Evolutionary conservation across 179 eudicot species (phyloP).

Genomic region (Gypsophila paniculata): DNA sequence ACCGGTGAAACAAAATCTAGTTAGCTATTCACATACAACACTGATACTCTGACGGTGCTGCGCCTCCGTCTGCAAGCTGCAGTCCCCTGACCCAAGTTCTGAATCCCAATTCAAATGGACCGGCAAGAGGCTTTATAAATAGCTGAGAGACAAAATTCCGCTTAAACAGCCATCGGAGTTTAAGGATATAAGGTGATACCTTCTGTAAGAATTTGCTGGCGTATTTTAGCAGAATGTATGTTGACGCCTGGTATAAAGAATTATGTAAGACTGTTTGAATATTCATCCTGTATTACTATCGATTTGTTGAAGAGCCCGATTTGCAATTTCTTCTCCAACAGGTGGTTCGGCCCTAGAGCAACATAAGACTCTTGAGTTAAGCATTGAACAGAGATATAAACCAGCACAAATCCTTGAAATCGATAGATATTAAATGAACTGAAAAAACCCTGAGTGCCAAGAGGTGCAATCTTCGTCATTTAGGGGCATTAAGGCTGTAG

Average conservation of each 20-base stretch:
- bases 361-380: constrained; percentile 5
- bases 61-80: constrained; percentile 13
- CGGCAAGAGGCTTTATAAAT: neutral
- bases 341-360: constrained; percentile 31
- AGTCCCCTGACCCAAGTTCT: constrained; percentile 10
- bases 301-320: constrained; percentile 24
- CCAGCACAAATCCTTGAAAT: neutral
- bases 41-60: constrained; percentile 12
- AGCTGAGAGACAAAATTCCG: neutral
- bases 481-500: neutral
- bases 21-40: constrained; percentile 35
- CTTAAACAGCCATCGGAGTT: neutral
- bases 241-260: constrained; percentile 14
- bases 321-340: constrained; percentile 50
- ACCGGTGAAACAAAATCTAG: constrained; percentile 27
- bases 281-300: constrained; percentile 11
- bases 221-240: constrained; percentile 8
- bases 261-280: constrained; percentile 5
- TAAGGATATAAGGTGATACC: constrained; percentile 11
- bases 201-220: constrained; percentile 20
- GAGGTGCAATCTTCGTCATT: neutral
- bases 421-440: neutral
- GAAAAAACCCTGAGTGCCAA: neutral
- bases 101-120: neutral
- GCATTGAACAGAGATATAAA: neutral